These are phyloP conservation scores for Ensete ventricosum DNA, from an alignment of 176 grass and related monocot genomes.

Conservation along the genomic window DNA sequence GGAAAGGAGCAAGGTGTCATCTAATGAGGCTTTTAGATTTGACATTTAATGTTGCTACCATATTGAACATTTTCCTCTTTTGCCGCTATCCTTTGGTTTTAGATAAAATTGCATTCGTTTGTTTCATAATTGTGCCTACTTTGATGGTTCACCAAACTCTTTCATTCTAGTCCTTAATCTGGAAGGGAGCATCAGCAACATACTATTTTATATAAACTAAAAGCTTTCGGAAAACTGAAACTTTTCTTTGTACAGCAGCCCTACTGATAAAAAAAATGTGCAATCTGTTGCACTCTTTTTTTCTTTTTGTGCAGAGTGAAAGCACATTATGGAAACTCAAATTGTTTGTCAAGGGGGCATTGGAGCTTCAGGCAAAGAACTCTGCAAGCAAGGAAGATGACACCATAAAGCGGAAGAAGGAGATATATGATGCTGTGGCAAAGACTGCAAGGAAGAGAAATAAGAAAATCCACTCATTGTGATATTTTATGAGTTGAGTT, in stretches of 20 bases:
- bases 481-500: too few relatives aligned
- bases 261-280: not conserved
- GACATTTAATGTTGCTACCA: too few relatives aligned
- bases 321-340: conserved; percentile 81
- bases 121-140: not conserved
- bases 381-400: conserved; percentile 45
- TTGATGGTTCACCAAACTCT: not conserved
- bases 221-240: not conserved
- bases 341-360: conserved; percentile 67
- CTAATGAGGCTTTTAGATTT: too few relatives aligned
- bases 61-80: not conserved
- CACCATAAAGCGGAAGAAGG: conserved; percentile 66
- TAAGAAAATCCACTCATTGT: conserved; percentile 37
- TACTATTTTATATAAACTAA: too few relatives aligned
- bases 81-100: not conserved
- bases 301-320: conserved; percentile 48
- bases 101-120: too few relatives aligned
- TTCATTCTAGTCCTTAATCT: not conserved
- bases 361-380: conserved; percentile 44
- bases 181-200: not conserved
- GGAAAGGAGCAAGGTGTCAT: too few relatives aligned
- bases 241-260: not conserved
- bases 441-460: conserved; percentile 49
- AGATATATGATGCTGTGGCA: conserved; percentile 67
- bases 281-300: not conserved